Evolutionary conservation across 768 basidiomycete species (phyloP).

Genomic region (Kwoniella botswanensis): DNA sequence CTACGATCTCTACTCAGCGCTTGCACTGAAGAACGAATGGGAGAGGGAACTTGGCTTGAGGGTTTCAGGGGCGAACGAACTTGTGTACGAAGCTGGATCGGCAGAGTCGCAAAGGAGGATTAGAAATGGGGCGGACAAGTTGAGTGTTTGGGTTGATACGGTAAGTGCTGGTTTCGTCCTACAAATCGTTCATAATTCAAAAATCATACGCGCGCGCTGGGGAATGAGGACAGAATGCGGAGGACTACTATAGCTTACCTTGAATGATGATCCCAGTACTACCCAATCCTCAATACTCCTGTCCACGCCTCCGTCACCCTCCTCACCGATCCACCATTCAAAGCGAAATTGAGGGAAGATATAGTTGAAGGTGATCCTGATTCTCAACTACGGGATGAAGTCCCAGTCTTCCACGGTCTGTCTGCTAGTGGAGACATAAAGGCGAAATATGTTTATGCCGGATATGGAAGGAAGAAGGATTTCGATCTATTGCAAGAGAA

Average conservation of each 20-base stretch:
- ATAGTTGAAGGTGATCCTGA: slow-evolving; percentile 77
- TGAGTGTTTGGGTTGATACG: slow-evolving; percentile 56
- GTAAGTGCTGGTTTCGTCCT: slow-evolving; percentile 31
- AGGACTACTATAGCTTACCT: too few relatives aligned
- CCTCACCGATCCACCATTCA: slow-evolving; percentile 66
- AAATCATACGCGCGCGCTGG: too few relatives aligned
- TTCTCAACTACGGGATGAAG: slow-evolving; percentile 69
- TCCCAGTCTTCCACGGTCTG: slow-evolving; percentile 86
- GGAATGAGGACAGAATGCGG: too few relatives aligned
- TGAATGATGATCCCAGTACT: too few relatives aligned
- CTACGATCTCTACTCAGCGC: slow-evolving; percentile 49
- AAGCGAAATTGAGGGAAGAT: slow-evolving; percentile 73
- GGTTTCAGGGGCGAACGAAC: slow-evolving; percentile 43
- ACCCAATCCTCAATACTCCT: slow-evolving; percentile 82
- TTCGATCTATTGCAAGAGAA: slow-evolving; percentile 69
- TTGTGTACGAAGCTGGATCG: slow-evolving; percentile 53
- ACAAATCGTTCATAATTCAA: too few relatives aligned
- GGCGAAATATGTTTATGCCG: slow-evolving; percentile 67
- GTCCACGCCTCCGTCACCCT: slow-evolving; percentile 72
- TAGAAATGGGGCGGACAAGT: slow-evolving; percentile 32
- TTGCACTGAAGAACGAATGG: slow-evolving; percentile 55
- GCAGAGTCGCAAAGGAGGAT: slow-evolving; percentile 43
- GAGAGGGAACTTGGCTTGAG: slow-evolving; percentile 50
- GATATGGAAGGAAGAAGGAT: slow-evolving; percentile 78
- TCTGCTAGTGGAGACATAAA: slow-evolving; percentile 76